Evolutionary conservation across 441 rosid species (phyloP).

Genomic region (Raphanus hybrid): DNA sequence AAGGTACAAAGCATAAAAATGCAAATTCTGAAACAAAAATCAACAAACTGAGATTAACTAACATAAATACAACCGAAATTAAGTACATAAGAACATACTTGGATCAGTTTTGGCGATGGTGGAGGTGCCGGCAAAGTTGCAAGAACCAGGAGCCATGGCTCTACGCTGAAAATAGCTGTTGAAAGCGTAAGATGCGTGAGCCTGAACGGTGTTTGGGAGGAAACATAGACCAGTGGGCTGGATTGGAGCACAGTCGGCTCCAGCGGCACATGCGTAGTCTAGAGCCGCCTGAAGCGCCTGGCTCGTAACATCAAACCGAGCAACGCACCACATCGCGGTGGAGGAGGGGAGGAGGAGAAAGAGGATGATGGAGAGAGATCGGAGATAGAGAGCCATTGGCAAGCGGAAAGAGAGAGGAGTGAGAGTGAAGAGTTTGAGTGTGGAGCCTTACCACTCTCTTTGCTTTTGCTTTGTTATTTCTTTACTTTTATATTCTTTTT

Average conservation of each 20-base stretch:
- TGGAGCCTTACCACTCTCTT: slow-evolving; percentile 37
- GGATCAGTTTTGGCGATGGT: slow-evolving; percentile 80
- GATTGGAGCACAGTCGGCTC: slow-evolving; percentile 80
- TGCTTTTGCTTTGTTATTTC: slow-evolving; percentile 27
- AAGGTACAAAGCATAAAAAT: background rate
- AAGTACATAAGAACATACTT: slow-evolving; percentile 49
- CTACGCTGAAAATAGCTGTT: slow-evolving; percentile 81
- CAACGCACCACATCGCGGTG: slow-evolving; percentile 77
- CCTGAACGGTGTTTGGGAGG: slow-evolving; percentile 79
- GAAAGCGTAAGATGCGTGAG: slow-evolving; percentile 91
- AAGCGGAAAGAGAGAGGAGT: slow-evolving; percentile 46
- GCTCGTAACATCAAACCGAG: slow-evolving; percentile 71
- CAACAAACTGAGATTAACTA: slow-evolving; percentile 1
- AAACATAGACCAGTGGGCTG: slow-evolving; percentile 67
- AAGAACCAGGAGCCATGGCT: slow-evolving; percentile 81
- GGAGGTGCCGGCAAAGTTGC: slow-evolving; percentile 86
- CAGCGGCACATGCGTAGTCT: slow-evolving; percentile 80
- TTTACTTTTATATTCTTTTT: slow-evolving; percentile 28
- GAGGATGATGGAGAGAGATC: slow-evolving; percentile 18
- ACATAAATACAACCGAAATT: background rate
- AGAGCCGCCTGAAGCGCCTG: slow-evolving; percentile 70
- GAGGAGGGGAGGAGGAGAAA: slow-evolving; percentile 28
- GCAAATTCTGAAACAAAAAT: background rate
- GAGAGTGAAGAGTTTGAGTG: slow-evolving; percentile 33
- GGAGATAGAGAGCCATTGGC: slow-evolving; percentile 41